phyloP scores from a whole-genome alignment of 371 early-diverging fungal species.

The Apophysomyces ossiformis region DNA sequence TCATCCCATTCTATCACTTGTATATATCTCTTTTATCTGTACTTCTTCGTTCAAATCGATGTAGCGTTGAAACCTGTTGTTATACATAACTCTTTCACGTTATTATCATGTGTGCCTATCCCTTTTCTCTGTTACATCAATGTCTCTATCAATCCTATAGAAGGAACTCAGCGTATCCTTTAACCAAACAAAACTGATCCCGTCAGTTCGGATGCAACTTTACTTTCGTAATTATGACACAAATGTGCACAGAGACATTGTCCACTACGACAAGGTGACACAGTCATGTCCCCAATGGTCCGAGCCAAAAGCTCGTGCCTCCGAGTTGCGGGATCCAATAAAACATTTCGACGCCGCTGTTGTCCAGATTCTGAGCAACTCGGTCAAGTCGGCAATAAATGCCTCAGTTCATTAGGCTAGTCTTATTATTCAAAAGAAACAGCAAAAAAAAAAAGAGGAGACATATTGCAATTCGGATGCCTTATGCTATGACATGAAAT shows the following conservation, averaged over 20 bases:
- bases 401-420: neutral
- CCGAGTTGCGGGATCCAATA: conserved; percentile 9
- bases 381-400: conserved; percentile 1
- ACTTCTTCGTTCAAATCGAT: too few species aligned
- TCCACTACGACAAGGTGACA: neutral
- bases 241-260: conserved; percentile 4
- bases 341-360: conserved; percentile 1
- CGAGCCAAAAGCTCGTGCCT: conserved; percentile 3
- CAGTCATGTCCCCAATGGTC: conserved; percentile 4
- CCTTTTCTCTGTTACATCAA: neutral
- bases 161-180: neutral
- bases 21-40: too few species aligned
- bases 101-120: too few species aligned
- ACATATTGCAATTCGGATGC: too few species aligned
- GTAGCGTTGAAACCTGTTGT: too few species aligned
- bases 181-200: neutral
- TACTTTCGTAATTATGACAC: neutral
- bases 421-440: neutral
- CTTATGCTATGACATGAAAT: too few species aligned
- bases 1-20: too few species aligned
- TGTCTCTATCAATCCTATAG: neutral
- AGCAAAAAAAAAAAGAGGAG: neutral
- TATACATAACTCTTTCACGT: too few species aligned
- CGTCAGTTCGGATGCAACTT: conserved; percentile 1
- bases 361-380: neutral